Base-by-base conservation (phyloP, 1,284 basidiomycete genomes). In the Fomitopsis betulina region DNA sequence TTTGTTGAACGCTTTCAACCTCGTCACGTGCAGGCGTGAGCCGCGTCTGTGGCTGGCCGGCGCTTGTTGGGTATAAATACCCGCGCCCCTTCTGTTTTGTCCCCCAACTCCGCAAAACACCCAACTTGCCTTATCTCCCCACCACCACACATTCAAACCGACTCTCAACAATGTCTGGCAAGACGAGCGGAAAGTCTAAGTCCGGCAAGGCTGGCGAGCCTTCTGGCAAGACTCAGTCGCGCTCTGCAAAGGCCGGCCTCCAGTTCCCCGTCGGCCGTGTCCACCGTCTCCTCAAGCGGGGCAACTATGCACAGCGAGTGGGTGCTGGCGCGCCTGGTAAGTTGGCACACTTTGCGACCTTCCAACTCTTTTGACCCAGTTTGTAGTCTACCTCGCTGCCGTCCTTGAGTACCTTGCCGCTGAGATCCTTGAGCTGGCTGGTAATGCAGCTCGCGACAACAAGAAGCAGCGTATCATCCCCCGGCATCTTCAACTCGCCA, bases 251-350 rank as follows among this genome's bases (percentile, higher is more conserved):
- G 78, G 83, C 83, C 64, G 90, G 89, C 67, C 84, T 93, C 63
- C 90, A 91, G 76, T 89, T 93, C 85, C 91, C 91, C 60, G 92
- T 94, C 73, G 91, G 92, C 83, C 91, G 92, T 89, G 89, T 94
- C 73, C 92, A 94, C 79, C 88, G 92, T 85, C 86, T 92, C 63
- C 76, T 94, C 65, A 92, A 93, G 84, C 86, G 85, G 77, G 91
- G 91, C 65, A 93, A 93, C 83, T 93, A 93, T 73, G 89, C 88
- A 49, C 85, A 88, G 71, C 87, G 88, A 72, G 82, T 91, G 61
- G 88, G 89, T 76, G 86, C 86, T 64, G 87, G 87, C 73, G 87
- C 91, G 70, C 90, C 85, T 70, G 90, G 85, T 89, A 70, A 67
- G 84, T 25, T 23, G 2, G 5, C 6, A 17, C 19, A 9, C 15